phyloP scores from a whole-genome alignment of 768 basidiomycete species.

The Leccinum disarticulatum region DNA sequence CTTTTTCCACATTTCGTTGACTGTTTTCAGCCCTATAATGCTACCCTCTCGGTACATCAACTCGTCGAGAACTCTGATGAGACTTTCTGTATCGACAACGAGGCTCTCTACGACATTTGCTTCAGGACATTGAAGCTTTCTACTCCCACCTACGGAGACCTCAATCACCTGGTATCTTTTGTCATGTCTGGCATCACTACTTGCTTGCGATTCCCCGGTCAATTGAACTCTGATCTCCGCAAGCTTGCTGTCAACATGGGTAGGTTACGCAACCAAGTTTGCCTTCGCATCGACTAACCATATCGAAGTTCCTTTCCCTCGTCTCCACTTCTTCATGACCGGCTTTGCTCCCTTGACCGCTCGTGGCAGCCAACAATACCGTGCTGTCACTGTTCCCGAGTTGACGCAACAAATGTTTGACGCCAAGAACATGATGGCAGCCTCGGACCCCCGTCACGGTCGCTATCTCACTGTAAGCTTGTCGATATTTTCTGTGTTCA shows the following conservation, averaged over 20 bases:
- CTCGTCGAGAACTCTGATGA: slow-evolving; percentile 99
- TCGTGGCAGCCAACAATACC: slow-evolving; percentile 91
- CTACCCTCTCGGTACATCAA: slow-evolving; percentile 97
- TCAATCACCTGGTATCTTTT: slow-evolving; percentile 96
- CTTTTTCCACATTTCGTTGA: slow-evolving; percentile 2
- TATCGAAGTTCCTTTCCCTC: slow-evolving; percentile 86
- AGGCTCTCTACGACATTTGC: slow-evolving; percentile 98
- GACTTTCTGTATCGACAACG: slow-evolving; percentile 99
- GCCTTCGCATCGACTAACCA: slow-evolving; percentile 3
- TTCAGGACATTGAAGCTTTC: slow-evolving; percentile 96
- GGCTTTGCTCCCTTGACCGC: slow-evolving; percentile 95
- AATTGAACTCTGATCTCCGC: slow-evolving; percentile 96
- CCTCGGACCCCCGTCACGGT: slow-evolving; percentile 94
- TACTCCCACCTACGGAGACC: slow-evolving; percentile 94
- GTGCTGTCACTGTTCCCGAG: slow-evolving; percentile 96
- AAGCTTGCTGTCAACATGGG: slow-evolving; percentile 99
- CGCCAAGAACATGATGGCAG: slow-evolving; percentile 99
- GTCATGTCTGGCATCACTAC: slow-evolving; percentile 99
- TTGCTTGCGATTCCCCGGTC: slow-evolving; percentile 99
- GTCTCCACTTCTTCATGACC: slow-evolving; percentile 99
- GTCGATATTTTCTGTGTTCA: background rate
- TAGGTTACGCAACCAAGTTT: slow-evolving; percentile 34
- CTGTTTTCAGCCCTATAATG: slow-evolving; percentile 86
- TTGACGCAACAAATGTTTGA: slow-evolving; percentile 99
- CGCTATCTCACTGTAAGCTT: slow-evolving; percentile 87